A percentile compares a stretch with the other conserved stretches of the same genome.
phyloP scores from a whole-genome alignment of 1,284 basidiomycete genomes.

The Somion occarium region DNA sequence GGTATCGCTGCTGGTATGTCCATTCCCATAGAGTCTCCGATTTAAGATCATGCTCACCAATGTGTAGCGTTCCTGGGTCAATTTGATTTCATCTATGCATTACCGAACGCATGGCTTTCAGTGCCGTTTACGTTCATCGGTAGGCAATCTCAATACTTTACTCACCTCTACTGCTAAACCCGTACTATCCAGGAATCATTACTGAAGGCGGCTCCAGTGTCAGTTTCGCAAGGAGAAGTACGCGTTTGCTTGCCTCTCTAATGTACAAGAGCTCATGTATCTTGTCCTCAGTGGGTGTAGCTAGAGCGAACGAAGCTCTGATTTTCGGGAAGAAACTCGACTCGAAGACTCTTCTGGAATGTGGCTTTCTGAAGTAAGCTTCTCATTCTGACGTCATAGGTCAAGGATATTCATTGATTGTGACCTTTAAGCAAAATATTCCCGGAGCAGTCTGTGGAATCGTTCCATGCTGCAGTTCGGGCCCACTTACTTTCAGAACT shows the following conservation, averaged over 20 bases:
- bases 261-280: not conserved
- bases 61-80: conserved; percentile 59
- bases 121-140: conserved; percentile 69
- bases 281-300: conserved; percentile 57
- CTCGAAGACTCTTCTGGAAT: conserved; percentile 52
- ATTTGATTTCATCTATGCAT: conserved; percentile 70
- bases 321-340: conserved; percentile 64
- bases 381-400: not conserved
- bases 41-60: not conserved
- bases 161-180: not conserved
- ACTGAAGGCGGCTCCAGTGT: conserved; percentile 66
- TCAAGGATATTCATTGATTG: conserved; percentile 1
- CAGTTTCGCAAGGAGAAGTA: conserved; percentile 62
- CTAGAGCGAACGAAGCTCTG: conserved; percentile 63
- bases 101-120: conserved; percentile 57
- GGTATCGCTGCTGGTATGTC: conserved; percentile 61
- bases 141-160: conserved; percentile 27
- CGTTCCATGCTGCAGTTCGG: conserved; percentile 51
- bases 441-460: conserved; percentile 42
- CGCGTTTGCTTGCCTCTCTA: conserved; percentile 14
- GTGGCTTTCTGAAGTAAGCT: conserved; percentile 62
- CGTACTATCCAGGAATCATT: conserved; percentile 45
- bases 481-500: conserved; percentile 46
- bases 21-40: not conserved
- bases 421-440: conserved; percentile 48